Conservation (phyloP, 2,329 filamentous ascomycete genomes). For the Xylaria sp. region DNA sequence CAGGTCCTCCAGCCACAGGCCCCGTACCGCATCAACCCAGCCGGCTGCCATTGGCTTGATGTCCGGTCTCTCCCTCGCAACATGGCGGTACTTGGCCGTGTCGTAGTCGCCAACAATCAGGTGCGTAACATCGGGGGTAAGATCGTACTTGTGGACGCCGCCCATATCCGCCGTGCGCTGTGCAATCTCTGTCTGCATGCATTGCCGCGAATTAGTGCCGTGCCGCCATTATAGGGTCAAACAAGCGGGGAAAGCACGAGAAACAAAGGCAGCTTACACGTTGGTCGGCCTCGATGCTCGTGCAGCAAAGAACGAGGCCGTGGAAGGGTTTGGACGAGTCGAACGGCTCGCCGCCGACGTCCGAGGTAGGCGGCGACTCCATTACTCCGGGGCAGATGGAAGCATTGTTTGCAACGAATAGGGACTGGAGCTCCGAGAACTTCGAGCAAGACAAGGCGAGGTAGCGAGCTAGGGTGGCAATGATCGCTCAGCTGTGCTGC, state of each 20-base stretch:
- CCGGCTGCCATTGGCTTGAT: conserved; percentile 79
- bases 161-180: conserved; percentile 77
- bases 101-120: conserved; percentile 87
- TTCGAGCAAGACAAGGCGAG: no score
- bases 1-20: conserved; percentile 78
- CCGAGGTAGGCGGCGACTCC: conserved; percentile 30
- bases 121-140: conserved; percentile 95
- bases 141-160: conserved; percentile 82
- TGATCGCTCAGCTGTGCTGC: no score
- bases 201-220: not conserved
- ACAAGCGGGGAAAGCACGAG: not conserved
- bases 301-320: conserved; percentile 83
- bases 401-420: conserved; percentile 14
- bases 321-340: conserved; percentile 67
- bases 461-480: no score
- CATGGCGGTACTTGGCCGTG: conserved; percentile 93
- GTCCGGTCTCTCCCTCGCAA: conserved; percentile 85
- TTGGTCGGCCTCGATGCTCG: conserved; percentile 77
- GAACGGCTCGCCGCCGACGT: conserved; percentile 34
- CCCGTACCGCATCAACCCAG: conserved; percentile 81
- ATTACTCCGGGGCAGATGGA: conserved; percentile 21
- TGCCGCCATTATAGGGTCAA: not conserved
- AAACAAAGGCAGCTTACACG: conserved; percentile 58
- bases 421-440: no score
- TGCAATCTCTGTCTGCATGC: conserved; percentile 56